Evolutionary conservation across 208 protist species (phyloP), one percentile per base, ranked within the genome.

Genomic region (Herpetomonas muscarum): DNA sequence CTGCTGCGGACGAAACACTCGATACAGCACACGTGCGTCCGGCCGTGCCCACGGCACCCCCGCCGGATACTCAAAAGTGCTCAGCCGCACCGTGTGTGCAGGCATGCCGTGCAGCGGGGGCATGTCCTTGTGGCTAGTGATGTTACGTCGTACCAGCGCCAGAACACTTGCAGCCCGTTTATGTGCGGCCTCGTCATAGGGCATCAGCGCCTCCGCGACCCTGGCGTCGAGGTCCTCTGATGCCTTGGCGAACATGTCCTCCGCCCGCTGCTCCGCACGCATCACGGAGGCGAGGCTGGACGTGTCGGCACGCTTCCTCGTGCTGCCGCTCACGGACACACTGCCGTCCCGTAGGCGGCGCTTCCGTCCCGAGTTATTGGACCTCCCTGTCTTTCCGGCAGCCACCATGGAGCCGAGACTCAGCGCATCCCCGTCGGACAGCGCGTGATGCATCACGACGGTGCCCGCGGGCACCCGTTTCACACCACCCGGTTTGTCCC

Each of bases 21-120:
- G 79, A n/a, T 84, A 85, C 13, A 94, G 59, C 3, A 94, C 53
- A 13, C 87, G 73, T n/a, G 70, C 54, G 61, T 88, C 81, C 0
- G 81, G 65, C 15, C 83, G 61, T 10, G 66, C 50, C 83, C 83
- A 94, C n/a, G 28, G 4, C 3, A 80, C 28, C 2, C 66, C 76
- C 0, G 51, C 60, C 0, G 74, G 71, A 2, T 63, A 47, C 5
- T 69, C 55, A 15, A 51, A 12, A 24, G 10, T 6, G 29, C 22
- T 19, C 26, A 19, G 7, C 22, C 41, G 42, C 3, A 24, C 68
- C 19, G 36, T 39, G 31, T 34, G 48, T 5, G 36, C 36, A 22
- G 67, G 7, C 6, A 89, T 49, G 55, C 87, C 79, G 31, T 87
- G 81, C 34, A 92, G 68, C 21, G 85, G 85, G 2, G 66, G 76